Base-by-base conservation (phyloP, 805 yeast genomes). In the Blastobotrys terrestris region DNA sequence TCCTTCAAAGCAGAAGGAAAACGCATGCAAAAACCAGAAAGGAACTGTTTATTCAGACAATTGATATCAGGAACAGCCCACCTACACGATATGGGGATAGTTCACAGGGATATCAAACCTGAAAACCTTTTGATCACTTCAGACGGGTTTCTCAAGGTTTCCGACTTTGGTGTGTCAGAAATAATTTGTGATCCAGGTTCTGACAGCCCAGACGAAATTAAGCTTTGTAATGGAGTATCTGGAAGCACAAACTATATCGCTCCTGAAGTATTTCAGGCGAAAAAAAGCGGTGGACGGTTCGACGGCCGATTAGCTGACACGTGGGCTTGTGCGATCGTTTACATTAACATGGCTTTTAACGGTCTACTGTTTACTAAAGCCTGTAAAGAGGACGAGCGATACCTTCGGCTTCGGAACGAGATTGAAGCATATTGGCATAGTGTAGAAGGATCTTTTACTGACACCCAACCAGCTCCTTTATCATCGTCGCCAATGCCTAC, bases 251-350 rank as follows among this genome's bases (percentile, higher is more conserved):
- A 96, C 1, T 89, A 89, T 67, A 87, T 90, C 63, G 95, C 96
- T 0, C 96, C 97, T 0, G 97, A 89, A 68, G 94, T 66, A 57
- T 63, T 49, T 73, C 77, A 1, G 70, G 65, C 55, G 71, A 77
- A 41, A 82, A 80, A 62, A n/a, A 49, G 47, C 2, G 51, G 50
- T 8, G 15, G 31, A 11, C n/a, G 22, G 11, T 89, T 87, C 67
- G 96, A 89, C 68, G 86, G 95, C 1, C 70, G 96, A 53, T 77
- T 85, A 39, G 85, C 86, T 4, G 96, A 89, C 70, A 81, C 88
- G 39, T 89, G 97, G 97, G 83, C 96, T 0, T 87, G 95, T 72
- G 96, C 96, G 48, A 92, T 89, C 8, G 88, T 89, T 39, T 89
- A 86, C 65, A 84, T 89, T 88, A 95, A 95, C 4, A 85, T 89